These are phyloP conservation scores for Russula sp. DNA, from an alignment of 768 basidiomycete species.

Conservation along the genomic window DNA sequence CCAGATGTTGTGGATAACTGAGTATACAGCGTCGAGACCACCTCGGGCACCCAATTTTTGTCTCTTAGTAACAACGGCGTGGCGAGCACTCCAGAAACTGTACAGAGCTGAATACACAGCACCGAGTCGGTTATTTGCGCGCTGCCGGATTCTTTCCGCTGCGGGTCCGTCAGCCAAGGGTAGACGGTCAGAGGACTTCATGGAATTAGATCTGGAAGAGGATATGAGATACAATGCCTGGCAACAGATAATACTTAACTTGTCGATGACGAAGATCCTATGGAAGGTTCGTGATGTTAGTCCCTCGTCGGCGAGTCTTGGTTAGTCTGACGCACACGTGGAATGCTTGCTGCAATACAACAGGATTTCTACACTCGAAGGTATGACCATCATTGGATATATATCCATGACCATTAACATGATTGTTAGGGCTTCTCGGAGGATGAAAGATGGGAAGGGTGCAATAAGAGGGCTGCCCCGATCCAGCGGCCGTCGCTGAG, in stretches of 20 bases:
- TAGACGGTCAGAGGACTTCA: constrained; percentile 34
- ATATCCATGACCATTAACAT: constrained; percentile 34
- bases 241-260: constrained; percentile 23
- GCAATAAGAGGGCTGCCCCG: constrained; percentile 47
- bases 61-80: constrained; percentile 28
- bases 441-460: constrained; percentile 47
- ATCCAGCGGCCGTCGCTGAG: constrained; percentile 21
- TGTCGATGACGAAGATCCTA: constrained; percentile 51
- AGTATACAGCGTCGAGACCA: constrained; percentile 40
- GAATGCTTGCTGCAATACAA: constrained; percentile 44
- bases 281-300: neutral
- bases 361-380: constrained; percentile 48
- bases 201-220: constrained; percentile 42
- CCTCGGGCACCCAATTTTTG: constrained; percentile 18
- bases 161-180: constrained; percentile 40
- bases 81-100: constrained; percentile 49
- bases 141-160: constrained; percentile 30
- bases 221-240: neutral
- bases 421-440: constrained; percentile 26
- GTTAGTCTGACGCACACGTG: constrained; percentile 42
- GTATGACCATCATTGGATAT: constrained; percentile 50
- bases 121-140: constrained; percentile 43
- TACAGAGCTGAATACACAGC: constrained; percentile 51
- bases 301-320: neutral
- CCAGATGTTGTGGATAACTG: constrained; percentile 49